phyloP scores from a whole-genome alignment of 1,139 yeast genomes.

The Saccharomyces pastorianus region DNA sequence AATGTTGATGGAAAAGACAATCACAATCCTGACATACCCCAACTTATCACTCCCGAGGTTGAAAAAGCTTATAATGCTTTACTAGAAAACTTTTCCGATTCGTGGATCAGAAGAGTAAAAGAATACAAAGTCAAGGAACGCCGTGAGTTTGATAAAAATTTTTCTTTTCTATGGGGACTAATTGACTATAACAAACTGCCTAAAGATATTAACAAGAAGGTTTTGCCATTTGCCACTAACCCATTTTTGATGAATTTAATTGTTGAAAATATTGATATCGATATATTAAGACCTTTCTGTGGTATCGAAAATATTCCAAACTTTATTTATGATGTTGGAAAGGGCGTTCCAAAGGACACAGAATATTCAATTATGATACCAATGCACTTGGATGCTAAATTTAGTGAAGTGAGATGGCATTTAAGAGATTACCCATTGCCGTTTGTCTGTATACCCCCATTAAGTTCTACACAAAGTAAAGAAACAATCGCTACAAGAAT shows the following conservation, averaged over 20 bases:
- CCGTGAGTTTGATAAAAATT: constrained; percentile 45
- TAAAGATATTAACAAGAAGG: constrained; percentile 40
- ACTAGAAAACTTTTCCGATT: constrained; percentile 47
- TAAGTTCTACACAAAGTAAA: constrained; percentile 32
- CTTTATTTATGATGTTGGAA: constrained; percentile 65
- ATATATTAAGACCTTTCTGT: constrained; percentile 48
- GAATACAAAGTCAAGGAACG: constrained; percentile 38
- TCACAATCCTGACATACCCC: constrained; percentile 2
- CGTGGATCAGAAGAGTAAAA: constrained; percentile 66
- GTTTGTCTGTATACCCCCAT: constrained; percentile 36
- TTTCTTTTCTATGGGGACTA: constrained; percentile 44
- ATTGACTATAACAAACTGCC: constrained; percentile 40
- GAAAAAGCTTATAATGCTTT: constrained; percentile 18
- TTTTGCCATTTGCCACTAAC: constrained; percentile 47
- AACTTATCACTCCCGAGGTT: constrained; percentile 9
- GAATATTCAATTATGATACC: constrained; percentile 66
- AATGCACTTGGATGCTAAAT: constrained; percentile 37
- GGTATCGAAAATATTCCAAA: constrained; percentile 46
- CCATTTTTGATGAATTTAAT: constrained; percentile 61
- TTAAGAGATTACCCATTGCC: constrained; percentile 62
- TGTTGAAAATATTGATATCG: constrained; percentile 49
- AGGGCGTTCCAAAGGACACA: constrained; percentile 70
- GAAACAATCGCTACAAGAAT: constrained; percentile 32
- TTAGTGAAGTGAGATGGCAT: constrained; percentile 51
- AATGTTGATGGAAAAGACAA: constrained; percentile 7